phyloP scores from a whole-genome alignment of 768 basidiomycete species.

The Boletus bicolor region DNA sequence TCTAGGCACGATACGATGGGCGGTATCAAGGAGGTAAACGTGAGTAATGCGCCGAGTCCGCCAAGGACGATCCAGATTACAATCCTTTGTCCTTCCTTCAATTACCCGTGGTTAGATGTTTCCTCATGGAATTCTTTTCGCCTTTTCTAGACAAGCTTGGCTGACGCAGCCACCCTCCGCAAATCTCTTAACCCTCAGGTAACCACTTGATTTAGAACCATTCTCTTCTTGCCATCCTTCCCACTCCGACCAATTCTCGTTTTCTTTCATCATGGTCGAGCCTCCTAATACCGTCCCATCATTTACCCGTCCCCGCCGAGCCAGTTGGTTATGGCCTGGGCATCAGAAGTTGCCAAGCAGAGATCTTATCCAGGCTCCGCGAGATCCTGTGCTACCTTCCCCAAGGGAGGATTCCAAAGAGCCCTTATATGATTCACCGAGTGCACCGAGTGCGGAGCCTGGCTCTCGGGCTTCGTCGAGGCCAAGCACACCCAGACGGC shows the following conservation, averaged over 20 bases:
- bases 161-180: constrained; percentile 30
- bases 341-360: constrained; percentile 22
- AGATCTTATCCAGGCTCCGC: constrained; percentile 11
- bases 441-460: constrained; percentile 1
- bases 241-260: background rate
- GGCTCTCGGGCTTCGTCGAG: constrained; percentile 11
- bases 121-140: constrained; percentile 13
- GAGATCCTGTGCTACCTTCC: constrained; percentile 19
- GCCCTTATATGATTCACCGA: background rate
- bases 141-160: constrained; percentile 28
- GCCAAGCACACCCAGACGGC: constrained; percentile 20
- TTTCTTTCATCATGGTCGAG: constrained; percentile 24
- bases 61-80: constrained; percentile 18
- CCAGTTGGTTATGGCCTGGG: constrained; percentile 30
- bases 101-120: constrained; percentile 7
- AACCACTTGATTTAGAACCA: constrained; percentile 22
- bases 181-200: constrained; percentile 30
- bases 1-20: constrained; percentile 20
- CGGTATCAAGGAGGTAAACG: constrained; percentile 27
- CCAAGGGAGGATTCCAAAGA: constrained; percentile 15
- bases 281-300: constrained; percentile 4
- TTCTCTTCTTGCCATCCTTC: constrained; percentile 8
- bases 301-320: constrained; percentile 16
- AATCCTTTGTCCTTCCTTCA: constrained; percentile 1
- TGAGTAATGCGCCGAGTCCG: constrained; percentile 25